Base-by-base conservation (phyloP, 257 asterid species). In the Craterostigma plantagineum region DNA sequence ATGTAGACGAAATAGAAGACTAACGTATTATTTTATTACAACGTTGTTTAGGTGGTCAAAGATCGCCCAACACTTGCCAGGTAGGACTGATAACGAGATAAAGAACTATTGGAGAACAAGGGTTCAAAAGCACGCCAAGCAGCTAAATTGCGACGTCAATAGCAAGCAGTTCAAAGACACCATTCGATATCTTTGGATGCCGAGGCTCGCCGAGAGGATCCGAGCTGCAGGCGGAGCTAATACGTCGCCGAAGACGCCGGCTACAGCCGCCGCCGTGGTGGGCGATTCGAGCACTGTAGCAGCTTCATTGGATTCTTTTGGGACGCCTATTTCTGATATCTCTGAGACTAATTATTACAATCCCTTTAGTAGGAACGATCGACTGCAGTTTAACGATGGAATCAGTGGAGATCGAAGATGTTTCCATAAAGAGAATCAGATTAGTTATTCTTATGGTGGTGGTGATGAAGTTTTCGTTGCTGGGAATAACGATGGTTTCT, bases 111-210 rank as follows among this genome's bases (percentile, higher is more conserved):
- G 94, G 90, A 61, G 92, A 49, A 75, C 93, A 0, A 63, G 94
- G 12, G 92, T 79, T 8, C 87, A 79, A 42, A 79, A 79, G 53
- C 87, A 79, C 53, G 92, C 87, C 18, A 79, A 75, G 55, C 87
- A 69, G 67, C 83, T 79, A 49, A 84, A 84, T 52, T 76, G 93
- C 46, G 92, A 84, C 70, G 90, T 84, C 46, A 80, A 80, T 77
- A 80, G 93, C 77, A 84, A 77, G 73, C 85, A 77, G 69, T 79
- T 79, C 30, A 23, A 23, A 23, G 30, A 23, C 30, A 23, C 30
- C 30, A 6, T 23, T 2, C 30, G 30, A 6, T 51, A 72, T 56
- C 66, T 69, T 4, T 79, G 92, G 92, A 79, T 79, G 77, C 87
- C 92, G 0, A 55, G 87, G 46, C 49, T 79, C 30, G 79, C 64